A percentile compares a stretch with the other conserved stretches of the same genome.
Conservation (phyloP, 352 stramenopile genomes). For the Phytophthora multivora region DNA sequence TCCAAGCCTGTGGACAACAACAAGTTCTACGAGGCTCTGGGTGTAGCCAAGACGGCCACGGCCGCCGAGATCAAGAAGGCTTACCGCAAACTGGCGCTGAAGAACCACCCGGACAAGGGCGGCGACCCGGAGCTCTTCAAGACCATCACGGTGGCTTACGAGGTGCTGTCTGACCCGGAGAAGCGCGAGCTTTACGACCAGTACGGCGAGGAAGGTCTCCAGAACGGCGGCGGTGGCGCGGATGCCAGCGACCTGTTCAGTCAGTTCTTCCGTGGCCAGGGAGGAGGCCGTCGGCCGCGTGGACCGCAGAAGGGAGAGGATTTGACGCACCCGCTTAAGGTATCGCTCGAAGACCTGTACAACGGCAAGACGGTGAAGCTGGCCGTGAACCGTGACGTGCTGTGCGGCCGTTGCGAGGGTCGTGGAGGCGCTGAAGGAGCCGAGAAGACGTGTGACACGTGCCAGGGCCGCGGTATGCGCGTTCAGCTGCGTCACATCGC, state of each 20-base stretch:
- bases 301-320: slow-evolving; percentile 96
- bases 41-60: slow-evolving; percentile 84
- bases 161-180: slow-evolving; percentile 96
- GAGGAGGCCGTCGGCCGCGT: slow-evolving; percentile 51
- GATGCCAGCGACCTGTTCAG: slow-evolving; percentile 94
- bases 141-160: slow-evolving; percentile 94
- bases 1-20: slow-evolving; percentile 85
- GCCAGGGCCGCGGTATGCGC: slow-evolving; percentile 94
- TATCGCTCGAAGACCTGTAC: slow-evolving; percentile 99
- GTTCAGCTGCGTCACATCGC: slow-evolving; percentile 97
- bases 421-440: slow-evolving; percentile 93
- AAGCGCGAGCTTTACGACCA: slow-evolving; percentile 92
- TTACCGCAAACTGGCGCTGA: slow-evolving; percentile 90
- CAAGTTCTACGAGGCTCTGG: slow-evolving; percentile 90
- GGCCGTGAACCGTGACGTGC: slow-evolving; percentile 95
- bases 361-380: slow-evolving; percentile 99
- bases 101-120: slow-evolving; percentile 99
- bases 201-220: slow-evolving; percentile 98
- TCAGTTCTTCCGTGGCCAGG: slow-evolving; percentile 96
- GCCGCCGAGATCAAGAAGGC: slow-evolving; percentile 91
- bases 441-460: slow-evolving; percentile 93
- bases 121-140: slow-evolving; percentile 97
- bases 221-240: slow-evolving; percentile 80
- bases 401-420: slow-evolving; percentile 89
- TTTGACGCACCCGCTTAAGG: slow-evolving; percentile 94